Base-by-base conservation (phyloP, 305 asterid genomes). In the Vinca major region DNA sequence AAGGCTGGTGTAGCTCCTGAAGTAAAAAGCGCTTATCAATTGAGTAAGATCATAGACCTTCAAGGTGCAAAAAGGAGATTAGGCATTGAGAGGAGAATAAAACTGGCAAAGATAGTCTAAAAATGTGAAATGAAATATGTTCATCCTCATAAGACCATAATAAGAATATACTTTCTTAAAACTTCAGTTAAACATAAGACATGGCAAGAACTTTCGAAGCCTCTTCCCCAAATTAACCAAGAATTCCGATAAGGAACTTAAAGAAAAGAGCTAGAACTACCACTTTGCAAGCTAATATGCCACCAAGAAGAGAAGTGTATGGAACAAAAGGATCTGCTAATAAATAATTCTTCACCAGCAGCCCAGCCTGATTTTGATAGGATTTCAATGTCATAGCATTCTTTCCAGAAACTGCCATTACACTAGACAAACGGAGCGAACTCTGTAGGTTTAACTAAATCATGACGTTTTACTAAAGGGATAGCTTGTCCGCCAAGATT, bases 261-360 rank as follows among this genome's bases (percentile, higher is more conserved):
- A 1, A 26, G 33, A 40, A 50, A 70, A 26, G 51, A 66, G 40
- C 33, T 26, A 26, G 14, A 66, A 73, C 39, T 86, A 92, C 98
- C 96, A 92, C 71, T 86, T 89, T 89, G 93, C 87, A 88, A 39
- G 89, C 81, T 81, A 88, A 20, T 45, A 86, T 75, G 75, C 98
- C 96, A 77, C 86, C 82, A 63, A 92, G 73, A 60, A 92, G 80
- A 61, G 97, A 84, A 66, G 93, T 79, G 81, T 86, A 89, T 16
- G 98, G 98, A 48, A 92, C 78, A 78, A 77, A 82, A 67, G 92
- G 87, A 81, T 89, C 95, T n/a, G 98, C 82, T 41, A 89, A 79
- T 48, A 89, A 80, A 74, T 88, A 92, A 81, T 81, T 81, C 74
- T 82, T 86, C 75, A 88, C 88, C 79, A 92, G 79, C 74, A 84